A percentile compares a stretch with the other conserved stretches of the same genome.
phyloP scores from a whole-genome alignment of 169 alveolate species.

The Eimeria maxima region DNA sequence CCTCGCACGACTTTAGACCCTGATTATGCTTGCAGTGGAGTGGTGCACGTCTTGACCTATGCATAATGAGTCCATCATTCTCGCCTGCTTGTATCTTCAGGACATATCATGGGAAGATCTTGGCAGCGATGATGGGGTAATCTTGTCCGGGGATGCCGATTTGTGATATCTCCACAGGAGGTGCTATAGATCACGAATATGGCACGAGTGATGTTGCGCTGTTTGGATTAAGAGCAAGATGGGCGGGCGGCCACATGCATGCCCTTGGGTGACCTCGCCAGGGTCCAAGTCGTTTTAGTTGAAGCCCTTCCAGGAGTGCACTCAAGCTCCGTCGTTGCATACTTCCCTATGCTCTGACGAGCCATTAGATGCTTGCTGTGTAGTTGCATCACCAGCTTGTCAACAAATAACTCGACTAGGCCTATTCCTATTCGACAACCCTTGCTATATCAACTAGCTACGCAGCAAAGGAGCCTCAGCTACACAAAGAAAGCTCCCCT shows the following conservation, averaged over 20 bases:
- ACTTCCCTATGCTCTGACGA: not conserved
- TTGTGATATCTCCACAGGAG: not conserved
- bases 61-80: not conserved
- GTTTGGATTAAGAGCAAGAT: not conserved
- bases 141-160: not conserved
- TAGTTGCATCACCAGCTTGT: not conserved
- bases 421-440: no score
- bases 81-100: not conserved
- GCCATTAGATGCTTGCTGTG: not conserved
- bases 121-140: not conserved
- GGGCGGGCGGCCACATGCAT: not conserved
- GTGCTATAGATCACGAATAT: not conserved
- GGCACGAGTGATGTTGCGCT: not conserved
- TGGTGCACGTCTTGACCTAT: not conserved
- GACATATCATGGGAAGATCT: constrained; percentile 50
- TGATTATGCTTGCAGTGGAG: not conserved
- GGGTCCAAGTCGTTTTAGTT: not conserved
- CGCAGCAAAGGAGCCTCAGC: not conserved
- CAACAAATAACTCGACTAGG: not conserved
- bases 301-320: not conserved
- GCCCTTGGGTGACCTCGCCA: not conserved
- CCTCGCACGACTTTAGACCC: not conserved
- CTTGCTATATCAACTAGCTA: not conserved
- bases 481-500: not conserved
- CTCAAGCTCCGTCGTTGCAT: not conserved